Evolutionary conservation across 352 stramenopile species (phyloP).

Genomic region (Pythium scleroteichum): DNA sequence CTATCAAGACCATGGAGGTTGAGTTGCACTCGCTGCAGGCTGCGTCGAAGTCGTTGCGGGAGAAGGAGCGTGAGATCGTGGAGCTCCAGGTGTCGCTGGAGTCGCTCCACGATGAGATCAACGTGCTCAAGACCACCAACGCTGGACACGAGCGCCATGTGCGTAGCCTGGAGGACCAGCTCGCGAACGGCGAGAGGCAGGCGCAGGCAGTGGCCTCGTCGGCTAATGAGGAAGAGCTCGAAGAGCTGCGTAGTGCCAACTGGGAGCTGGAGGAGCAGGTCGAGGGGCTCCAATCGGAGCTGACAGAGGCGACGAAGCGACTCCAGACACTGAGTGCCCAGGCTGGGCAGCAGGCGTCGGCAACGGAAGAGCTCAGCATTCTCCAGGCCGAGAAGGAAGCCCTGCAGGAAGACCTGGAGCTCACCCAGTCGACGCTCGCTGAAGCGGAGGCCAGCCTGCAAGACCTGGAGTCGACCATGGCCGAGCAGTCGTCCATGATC

Average conservation of each 20-base stretch:
- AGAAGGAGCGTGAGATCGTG: constrained; percentile 21
- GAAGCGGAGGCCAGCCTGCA: constrained; percentile 18
- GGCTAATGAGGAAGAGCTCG: constrained; percentile 42
- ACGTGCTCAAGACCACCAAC: constrained; percentile 14
- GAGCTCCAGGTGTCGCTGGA: constrained; percentile 17
- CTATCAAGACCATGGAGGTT: constrained; percentile 9
- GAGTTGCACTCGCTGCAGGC: constrained; percentile 16
- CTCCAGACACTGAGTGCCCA: constrained; percentile 14
- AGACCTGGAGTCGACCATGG: constrained; percentile 8
- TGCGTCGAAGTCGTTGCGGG: constrained; percentile 8
- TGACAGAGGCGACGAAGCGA: constrained; percentile 17
- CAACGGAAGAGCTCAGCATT: constrained; percentile 7
- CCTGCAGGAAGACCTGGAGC: constrained; percentile 26
- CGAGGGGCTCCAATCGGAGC: constrained; percentile 17
- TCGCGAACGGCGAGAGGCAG: background rate
- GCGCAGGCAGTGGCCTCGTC: background rate
- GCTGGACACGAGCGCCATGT: constrained; percentile 16
- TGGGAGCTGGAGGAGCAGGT: constrained; percentile 27
- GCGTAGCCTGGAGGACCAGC: constrained; percentile 17
- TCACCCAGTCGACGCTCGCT: constrained; percentile 22
- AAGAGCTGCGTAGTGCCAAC: constrained; percentile 32
- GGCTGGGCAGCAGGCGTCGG: constrained; percentile 8
- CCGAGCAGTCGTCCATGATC: constrained; percentile 11
- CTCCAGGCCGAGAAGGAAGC: constrained; percentile 29
- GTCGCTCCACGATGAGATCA: constrained; percentile 22